Base-by-base conservation (phyloP, 148 eudicot species). In the Amaranthus hypochondriacus region DNA sequence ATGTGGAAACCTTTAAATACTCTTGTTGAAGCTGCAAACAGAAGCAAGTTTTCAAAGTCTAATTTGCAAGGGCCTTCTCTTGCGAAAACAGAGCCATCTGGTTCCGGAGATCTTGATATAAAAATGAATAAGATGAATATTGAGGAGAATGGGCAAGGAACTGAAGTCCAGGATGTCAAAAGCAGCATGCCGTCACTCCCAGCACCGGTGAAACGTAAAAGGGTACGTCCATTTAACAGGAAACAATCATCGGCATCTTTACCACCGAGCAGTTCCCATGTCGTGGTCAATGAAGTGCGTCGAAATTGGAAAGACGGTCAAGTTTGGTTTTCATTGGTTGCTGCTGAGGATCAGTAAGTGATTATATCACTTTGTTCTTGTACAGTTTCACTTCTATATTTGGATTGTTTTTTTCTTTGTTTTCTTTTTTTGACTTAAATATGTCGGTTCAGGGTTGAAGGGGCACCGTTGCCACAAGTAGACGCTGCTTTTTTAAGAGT, bases 21-120 rank as follows among this genome's bases (percentile, higher is more conserved):
- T 83, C 83, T 94, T 59, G 92, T 90, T 76, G 98, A 94, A 78
- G 98, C 86, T 69, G 96, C 98, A 79, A 94, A 90, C 66, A 77
- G 92, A 83, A 90, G 86, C 68, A 94, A 94, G 76, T 87, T 87
- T 71, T 82, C 92, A 46, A 94, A 88, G 78, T 78, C 82, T 66
- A 79, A 75, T 76, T 78, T 85, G 67, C 91, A 82, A 80, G 92
- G 86, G 76, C 73, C 79, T 60, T 74, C 90, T 81, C 83, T 74
- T 78, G 62, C 74, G 54, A 86, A 85, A 83, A 46, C 82, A 70
- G 93, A 89, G 51, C 78, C 85, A 46, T 75, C 57, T 28, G 39
- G 39, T 28, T 28, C 39, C 53, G 79, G 66, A 59, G 86, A 84
- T 54, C 74, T 74, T 68, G 89, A 82, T 65, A 77, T 77, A 21